Evolutionary conservation across 306 rosid genomes (phyloP), one percentile per base, ranked within the genome.

Genomic region (Lagenaria siceraria): DNA sequence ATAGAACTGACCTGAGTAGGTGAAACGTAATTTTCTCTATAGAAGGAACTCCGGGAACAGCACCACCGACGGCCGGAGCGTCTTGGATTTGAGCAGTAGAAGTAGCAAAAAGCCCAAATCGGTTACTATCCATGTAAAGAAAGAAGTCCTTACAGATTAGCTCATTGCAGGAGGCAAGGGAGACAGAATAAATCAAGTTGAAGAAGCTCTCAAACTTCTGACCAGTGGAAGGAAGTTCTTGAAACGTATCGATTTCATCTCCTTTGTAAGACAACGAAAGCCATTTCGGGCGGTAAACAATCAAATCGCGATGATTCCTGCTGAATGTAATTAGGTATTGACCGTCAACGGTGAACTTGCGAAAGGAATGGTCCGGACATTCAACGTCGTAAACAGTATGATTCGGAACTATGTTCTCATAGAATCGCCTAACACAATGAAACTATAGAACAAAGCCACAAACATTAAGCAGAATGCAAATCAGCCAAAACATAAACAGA

Each of bases 261-360:
- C 88, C 93, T 69, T 86, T 88, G 85, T 94, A 95, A 14, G 99
- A 89, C 86, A 86, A 92, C 29, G 97, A 87, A 77, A 92, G 97
- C 97, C 99, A 92, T 22, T 82, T 85, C 52, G 99, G 95, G 31
- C 97, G 87, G 80, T 92, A 92, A 79, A 95, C 97, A 83, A 90
- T 87, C 87, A 95, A 75, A 64, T 89, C 89, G 76, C 89, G 93
- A 79, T 86, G 78, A 82, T 92, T 92, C 88, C 93, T 88, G 82
- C 96, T 90, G 91, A 95, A 90, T 81, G 93, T 87, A 35, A 95
- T 82, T 38, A 95, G 97, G 85, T 92, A 95, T 62, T 86, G 97
- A 42, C 99, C 99, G 85, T 95, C 97, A 13, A 92, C 97, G 4
- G 99, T 95, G 89, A 95, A 89, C 85, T 95, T 95, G 48, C 99